phyloP scores from a whole-genome alignment of 176 grass and related monocot species.

The Oryza meridionalis region DNA sequence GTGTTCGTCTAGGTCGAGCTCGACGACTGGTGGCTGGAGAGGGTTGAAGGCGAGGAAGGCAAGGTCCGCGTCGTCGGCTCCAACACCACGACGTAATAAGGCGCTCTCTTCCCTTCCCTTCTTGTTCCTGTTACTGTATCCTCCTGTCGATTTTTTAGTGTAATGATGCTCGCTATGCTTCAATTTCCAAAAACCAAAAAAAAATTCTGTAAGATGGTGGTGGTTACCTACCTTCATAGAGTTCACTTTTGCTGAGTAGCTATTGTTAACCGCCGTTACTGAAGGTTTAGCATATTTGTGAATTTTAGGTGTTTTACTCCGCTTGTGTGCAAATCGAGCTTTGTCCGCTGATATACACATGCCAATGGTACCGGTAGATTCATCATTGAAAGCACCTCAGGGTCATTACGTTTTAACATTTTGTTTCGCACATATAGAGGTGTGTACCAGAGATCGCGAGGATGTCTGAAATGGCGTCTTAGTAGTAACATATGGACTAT shows the following conservation, averaged over 20 bases:
- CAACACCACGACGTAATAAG: not conserved
- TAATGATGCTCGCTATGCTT: no score
- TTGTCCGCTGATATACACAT: not conserved
- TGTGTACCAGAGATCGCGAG: not conserved
- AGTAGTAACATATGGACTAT: not conserved
- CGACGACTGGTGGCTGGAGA: conserved; percentile 43
- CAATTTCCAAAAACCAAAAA: no score
- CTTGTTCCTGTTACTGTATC: not conserved
- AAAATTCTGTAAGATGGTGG: not conserved
- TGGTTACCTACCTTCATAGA: not conserved
- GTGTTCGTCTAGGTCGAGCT: not conserved
- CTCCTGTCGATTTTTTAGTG: not conserved
- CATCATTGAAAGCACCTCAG: not conserved
- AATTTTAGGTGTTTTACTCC: not conserved
- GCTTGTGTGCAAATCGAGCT: not conserved
- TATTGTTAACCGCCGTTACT: not conserved
- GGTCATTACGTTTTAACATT: not conserved
- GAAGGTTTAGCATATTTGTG: not conserved
- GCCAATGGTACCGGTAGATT: not conserved
- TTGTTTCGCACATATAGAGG: not conserved
- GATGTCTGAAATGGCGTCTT: not conserved
- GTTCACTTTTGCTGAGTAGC: not conserved
- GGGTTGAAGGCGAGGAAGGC: conserved; percentile 15
- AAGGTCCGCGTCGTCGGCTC: conserved; percentile 36
- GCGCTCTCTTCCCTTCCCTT: not conserved